These are phyloP conservation scores for Bjerkandera adusta DNA, from an alignment of 1,284 basidiomycete species.

Conservation along the genomic window DNA sequence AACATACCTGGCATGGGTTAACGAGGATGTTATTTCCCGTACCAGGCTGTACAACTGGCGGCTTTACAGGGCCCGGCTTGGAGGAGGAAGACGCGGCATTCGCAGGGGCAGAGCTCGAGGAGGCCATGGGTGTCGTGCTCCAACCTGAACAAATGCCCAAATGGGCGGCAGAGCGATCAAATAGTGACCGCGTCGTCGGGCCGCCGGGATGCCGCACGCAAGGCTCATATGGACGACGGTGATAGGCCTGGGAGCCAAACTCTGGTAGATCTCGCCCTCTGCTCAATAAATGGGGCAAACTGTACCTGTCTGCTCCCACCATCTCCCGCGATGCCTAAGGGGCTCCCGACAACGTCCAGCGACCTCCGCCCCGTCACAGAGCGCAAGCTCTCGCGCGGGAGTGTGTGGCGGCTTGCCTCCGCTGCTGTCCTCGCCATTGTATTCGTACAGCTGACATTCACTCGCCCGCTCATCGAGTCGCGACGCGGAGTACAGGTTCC, in stretches of 20 bases:
- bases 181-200: too few species aligned
- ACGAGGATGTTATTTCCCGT: conserved; percentile 78
- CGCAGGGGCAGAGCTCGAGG: too few species aligned
- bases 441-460: conserved; percentile 4
- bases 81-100: neutral
- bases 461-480: neutral
- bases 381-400: neutral
- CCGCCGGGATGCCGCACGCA: too few species aligned
- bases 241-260: conserved; percentile 7
- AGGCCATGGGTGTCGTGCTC: conserved; percentile 2
- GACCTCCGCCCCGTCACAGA: conserved; percentile 1
- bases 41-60: conserved; percentile 68
- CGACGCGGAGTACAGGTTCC: conserved; percentile 17
- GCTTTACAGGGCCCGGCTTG: conserved; percentile 27
- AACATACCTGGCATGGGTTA: conserved; percentile 57
- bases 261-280: neutral
- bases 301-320: too few species aligned
- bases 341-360: conserved; percentile 1
- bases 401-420: conserved; percentile 3
- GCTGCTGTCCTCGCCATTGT: conserved; percentile 1
- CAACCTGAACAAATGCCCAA: neutral
- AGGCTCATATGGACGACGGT: too few species aligned
- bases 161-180: neutral
- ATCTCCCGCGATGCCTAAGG: conserved; percentile 11
- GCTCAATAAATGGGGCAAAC: too few species aligned